These are phyloP conservation scores for Exophiala sp. DNA, from an alignment of 2,329 filamentous ascomycete genomes.

Conservation along the genomic window DNA sequence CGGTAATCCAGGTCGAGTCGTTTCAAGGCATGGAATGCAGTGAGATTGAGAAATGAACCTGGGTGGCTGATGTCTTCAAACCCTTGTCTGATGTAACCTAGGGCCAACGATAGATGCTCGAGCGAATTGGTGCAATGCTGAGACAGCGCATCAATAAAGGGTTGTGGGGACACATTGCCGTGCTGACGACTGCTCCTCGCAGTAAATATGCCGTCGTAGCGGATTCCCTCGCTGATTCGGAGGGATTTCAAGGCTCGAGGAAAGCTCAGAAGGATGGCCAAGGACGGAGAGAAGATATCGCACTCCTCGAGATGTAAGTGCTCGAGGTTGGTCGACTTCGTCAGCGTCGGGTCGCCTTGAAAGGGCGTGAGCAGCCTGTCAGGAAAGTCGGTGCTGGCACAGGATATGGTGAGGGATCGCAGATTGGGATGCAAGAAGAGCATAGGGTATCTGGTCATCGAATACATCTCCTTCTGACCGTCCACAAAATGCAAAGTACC, in stretches of 20 bases:
- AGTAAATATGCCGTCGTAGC: constrained; percentile 26
- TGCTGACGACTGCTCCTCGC: constrained; percentile 25
- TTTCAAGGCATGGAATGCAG: constrained; percentile 21
- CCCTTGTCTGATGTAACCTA: constrained; percentile 22
- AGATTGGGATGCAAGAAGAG: constrained; percentile 28
- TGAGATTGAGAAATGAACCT: constrained; percentile 24
- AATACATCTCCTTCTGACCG: constrained; percentile 24
- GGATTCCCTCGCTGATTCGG: constrained; percentile 28
- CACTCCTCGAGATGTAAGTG: constrained; percentile 29
- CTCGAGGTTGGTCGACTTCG: constrained; percentile 24
- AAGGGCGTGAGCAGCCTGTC: constrained; percentile 15
- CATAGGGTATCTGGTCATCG: constrained; percentile 27
- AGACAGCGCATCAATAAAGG: constrained; percentile 23
- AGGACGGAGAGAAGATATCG: constrained; percentile 24
- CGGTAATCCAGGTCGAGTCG: constrained; percentile 24
- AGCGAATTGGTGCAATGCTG: constrained; percentile 21
- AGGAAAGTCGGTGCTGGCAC: constrained; percentile 28
- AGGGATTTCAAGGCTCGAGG: constrained; percentile 26
- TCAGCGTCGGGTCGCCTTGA: constrained; percentile 17
- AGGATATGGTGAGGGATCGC: constrained; percentile 27
- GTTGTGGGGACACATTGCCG: constrained; percentile 25
- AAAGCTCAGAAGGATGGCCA: constrained; percentile 25
- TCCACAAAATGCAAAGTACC: constrained; percentile 29
- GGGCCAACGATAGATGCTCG: constrained; percentile 23
- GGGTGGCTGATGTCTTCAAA: constrained; percentile 19